phyloP scores from a whole-genome alignment of 2,329 filamentous ascomycete genomes.

The Neurospora sp. region DNA sequence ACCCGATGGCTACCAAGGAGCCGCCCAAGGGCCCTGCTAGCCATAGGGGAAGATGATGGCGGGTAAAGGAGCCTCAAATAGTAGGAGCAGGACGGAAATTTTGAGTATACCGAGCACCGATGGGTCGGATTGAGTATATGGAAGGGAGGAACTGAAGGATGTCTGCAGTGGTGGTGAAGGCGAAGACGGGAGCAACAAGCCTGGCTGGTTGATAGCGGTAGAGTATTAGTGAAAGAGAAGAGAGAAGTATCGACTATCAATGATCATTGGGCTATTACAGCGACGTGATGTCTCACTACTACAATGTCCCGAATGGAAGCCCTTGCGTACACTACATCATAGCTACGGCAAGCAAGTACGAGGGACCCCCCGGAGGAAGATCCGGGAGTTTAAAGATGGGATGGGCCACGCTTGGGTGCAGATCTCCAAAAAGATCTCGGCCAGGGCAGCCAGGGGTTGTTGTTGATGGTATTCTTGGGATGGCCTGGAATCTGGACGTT shows the following conservation, averaged over 20 bases:
- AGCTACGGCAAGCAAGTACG: too few relatives aligned
- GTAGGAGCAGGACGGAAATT: neutral
- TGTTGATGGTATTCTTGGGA: neutral
- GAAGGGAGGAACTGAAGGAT: neutral
- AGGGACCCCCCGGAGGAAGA: neutral
- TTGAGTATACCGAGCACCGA: neutral
- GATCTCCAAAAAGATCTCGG: neutral
- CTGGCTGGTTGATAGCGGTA: neutral
- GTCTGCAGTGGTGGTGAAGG: neutral
- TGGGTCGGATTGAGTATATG: neutral
- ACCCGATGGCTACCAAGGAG: constrained; percentile 29
- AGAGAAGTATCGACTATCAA: neutral
- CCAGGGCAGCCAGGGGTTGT: neutral
- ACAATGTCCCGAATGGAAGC: too few relatives aligned
- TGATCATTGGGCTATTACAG: neutral
- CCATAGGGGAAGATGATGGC: constrained; percentile 31
- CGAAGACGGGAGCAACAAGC: neutral
- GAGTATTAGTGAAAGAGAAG: neutral
- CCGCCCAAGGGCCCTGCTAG: constrained; percentile 47
- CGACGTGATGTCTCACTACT: neutral
- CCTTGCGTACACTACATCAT: too few relatives aligned
- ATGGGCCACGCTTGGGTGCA: neutral
- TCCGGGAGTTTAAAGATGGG: neutral
- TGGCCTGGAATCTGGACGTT: neutral
- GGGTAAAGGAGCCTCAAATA: neutral